phyloP scores from a whole-genome alignment of 2,329 filamentous ascomycete species.

The Alternaria angustiovoidea region DNA sequence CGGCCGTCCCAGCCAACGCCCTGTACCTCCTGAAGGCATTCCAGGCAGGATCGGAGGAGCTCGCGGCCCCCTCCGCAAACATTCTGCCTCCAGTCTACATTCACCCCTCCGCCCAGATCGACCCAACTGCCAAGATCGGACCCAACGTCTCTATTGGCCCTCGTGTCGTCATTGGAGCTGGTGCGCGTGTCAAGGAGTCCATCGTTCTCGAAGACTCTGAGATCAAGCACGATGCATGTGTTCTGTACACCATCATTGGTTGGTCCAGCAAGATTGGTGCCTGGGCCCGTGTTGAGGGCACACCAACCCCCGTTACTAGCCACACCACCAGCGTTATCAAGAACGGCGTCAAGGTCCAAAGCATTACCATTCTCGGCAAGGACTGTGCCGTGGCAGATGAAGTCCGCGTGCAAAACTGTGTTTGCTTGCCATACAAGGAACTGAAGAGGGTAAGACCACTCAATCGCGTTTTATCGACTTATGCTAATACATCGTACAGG shows the following conservation, averaged over 20 bases:
- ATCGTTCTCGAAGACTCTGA: constrained; percentile 95
- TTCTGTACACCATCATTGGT: constrained; percentile 94
- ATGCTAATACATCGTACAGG: constrained; percentile 58
- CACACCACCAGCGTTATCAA: constrained; percentile 96
- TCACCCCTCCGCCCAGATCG: constrained; percentile 87
- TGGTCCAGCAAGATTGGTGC: constrained; percentile 96
- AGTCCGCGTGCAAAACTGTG: constrained; percentile 95
- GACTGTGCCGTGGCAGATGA: constrained; percentile 95
- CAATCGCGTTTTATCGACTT: background rate
- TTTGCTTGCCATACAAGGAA: constrained; percentile 98
- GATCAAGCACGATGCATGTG: constrained; percentile 95
- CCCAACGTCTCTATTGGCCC: constrained; percentile 97
- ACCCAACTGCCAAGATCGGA: constrained; percentile 94
- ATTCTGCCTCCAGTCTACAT: constrained; percentile 95
- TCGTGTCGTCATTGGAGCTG: constrained; percentile 83
- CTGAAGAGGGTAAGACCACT: constrained; percentile 82
- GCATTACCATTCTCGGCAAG: constrained; percentile 96
- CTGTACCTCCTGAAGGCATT: constrained; percentile 94
- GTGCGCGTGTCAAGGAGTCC: constrained; percentile 91
- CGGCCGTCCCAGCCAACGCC: constrained; percentile 94
- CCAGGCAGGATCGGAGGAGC: constrained; percentile 81
- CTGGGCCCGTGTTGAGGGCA: constrained; percentile 98
- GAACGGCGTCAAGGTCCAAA: constrained; percentile 98
- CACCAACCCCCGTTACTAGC: constrained; percentile 83
- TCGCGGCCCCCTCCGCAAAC: constrained; percentile 82